phyloP scores from a whole-genome alignment of 257 asterid genomes.

The Przewalskia tangutica region DNA sequence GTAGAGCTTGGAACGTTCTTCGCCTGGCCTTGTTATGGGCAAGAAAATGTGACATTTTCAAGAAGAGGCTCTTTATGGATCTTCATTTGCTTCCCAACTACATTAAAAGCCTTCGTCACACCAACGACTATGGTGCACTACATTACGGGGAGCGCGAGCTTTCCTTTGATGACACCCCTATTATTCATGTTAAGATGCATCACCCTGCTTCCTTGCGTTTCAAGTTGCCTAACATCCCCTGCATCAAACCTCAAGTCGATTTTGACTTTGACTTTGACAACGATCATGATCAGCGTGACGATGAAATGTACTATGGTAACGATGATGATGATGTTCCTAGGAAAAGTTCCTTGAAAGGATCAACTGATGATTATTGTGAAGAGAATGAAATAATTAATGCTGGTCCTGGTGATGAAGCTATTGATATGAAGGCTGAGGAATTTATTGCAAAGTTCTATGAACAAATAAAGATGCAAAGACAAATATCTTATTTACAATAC shows the following conservation, averaged over 20 bases:
- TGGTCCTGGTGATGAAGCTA: constrained; percentile 25
- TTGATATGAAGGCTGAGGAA: constrained; percentile 66
- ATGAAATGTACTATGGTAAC: background rate
- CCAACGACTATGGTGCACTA: constrained; percentile 14
- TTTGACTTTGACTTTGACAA: constrained; percentile 53
- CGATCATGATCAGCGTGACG: background rate
- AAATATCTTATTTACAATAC: constrained; percentile 22
- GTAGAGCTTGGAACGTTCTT: constrained; percentile 45
- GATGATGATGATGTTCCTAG: background rate
- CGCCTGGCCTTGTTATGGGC: constrained; percentile 63
- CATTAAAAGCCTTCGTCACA: constrained; percentile 37
- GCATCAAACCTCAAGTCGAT: constrained; percentile 52
- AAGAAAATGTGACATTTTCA: constrained; percentile 41
- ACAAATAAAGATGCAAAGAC: constrained; percentile 65
- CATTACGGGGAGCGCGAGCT: constrained; percentile 56
- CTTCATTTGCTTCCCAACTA: constrained; percentile 28
- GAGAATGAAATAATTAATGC: background rate
- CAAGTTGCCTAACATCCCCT: constrained; percentile 62
- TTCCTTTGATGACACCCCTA: constrained; percentile 58
- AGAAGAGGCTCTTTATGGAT: constrained; percentile 22
- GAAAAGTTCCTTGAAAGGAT: constrained; percentile 5
- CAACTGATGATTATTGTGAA: background rate
- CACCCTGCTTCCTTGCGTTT: constrained; percentile 61
- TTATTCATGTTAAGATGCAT: constrained; percentile 46
- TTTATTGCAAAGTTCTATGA: constrained; percentile 58